Evolutionary conservation across 345 rosid genomes (phyloP).

Genomic region (Ceriops tagal): DNA sequence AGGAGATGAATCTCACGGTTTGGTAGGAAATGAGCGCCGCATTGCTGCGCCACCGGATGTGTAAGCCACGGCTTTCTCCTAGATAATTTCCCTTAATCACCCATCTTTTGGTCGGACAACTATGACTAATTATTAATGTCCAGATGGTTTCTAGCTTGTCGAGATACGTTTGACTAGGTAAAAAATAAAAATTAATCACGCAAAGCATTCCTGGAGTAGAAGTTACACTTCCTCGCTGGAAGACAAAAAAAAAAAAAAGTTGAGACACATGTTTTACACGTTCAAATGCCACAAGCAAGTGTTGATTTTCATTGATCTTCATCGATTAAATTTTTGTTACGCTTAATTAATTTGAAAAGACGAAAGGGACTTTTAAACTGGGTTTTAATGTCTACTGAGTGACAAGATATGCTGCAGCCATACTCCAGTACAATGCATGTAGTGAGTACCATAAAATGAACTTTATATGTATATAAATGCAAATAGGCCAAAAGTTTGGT

Average conservation of each 20-base stretch:
- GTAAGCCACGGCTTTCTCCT: not conserved
- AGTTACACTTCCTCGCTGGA: not conserved
- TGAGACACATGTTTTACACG: not conserved
- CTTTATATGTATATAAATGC: too few relatives aligned
- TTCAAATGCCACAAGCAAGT: not conserved
- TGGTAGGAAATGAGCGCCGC: slow-evolving; percentile 37
- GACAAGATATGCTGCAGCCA: too few relatives aligned
- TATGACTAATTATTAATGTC: not conserved
- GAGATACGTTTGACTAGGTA: not conserved
- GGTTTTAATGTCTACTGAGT: too few relatives aligned
- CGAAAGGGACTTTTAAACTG: too few relatives aligned
- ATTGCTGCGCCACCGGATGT: slow-evolving; percentile 4
- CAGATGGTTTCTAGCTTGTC: not conserved
- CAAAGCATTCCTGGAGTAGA: not conserved
- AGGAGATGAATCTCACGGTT: slow-evolving; percentile 19
- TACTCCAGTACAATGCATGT: too few relatives aligned
- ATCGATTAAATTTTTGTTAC: too few relatives aligned
- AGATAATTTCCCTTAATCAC: not conserved
- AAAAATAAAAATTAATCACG: not conserved
- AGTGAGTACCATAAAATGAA: too few relatives aligned
- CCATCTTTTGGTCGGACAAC: not conserved
- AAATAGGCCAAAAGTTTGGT: too few relatives aligned
- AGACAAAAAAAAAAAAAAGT: not conserved
- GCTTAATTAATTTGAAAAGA: too few relatives aligned
- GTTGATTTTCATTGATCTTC: not conserved